Evolutionary conservation across 257 asterid species (phyloP), one percentile per base, ranked within the genome.

Genomic region (Solanum paucissectum): DNA sequence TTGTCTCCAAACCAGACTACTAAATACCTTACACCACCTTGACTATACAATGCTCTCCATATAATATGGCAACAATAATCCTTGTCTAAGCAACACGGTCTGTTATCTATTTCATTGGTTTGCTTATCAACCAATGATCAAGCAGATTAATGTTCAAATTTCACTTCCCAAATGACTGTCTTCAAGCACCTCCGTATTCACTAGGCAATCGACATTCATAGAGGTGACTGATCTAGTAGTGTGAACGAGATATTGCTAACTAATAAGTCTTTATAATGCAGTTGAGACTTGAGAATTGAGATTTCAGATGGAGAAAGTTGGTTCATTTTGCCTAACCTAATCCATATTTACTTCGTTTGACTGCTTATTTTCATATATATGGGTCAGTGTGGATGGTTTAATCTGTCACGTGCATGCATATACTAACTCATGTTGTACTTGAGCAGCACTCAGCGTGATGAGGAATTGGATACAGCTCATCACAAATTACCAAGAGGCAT

Each of bases 401-500:
- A 81, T 81, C 85, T 81, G 27, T 46, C 85, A 5, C 2, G 40
- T 27, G 66, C 40, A 46, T 81, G 85, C 66, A 79, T 81, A 25
- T 81, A 46, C 40, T 81, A 29, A 81, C 23, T 29, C 64, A 81
- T 91, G 87, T 88, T 91, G 88, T 52, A 60, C 20, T 86, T 74
- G 69, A 25, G 89, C 98, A 97, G 99, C 94, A 92, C 95, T 23
- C 91, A 90, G 55, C 83, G 62, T 32, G 93, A 93, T 89, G 90
- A 93, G 90, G 95, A 93, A 73, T 87, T 92, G 79, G 92, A 92
- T 89, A 87, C 90, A 88, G 88, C 88, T 88, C 91, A 91, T 75
- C 98, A 94, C 89, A 90, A 91, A 89, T 91, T 97, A 92, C 99
- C 99, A 9, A 89, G 90, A 86, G 99, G 98, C 93, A 90, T 93